phyloP scores from a whole-genome alignment of 2,329 filamentous ascomycete genomes.

The Fusarium sp. region DNA sequence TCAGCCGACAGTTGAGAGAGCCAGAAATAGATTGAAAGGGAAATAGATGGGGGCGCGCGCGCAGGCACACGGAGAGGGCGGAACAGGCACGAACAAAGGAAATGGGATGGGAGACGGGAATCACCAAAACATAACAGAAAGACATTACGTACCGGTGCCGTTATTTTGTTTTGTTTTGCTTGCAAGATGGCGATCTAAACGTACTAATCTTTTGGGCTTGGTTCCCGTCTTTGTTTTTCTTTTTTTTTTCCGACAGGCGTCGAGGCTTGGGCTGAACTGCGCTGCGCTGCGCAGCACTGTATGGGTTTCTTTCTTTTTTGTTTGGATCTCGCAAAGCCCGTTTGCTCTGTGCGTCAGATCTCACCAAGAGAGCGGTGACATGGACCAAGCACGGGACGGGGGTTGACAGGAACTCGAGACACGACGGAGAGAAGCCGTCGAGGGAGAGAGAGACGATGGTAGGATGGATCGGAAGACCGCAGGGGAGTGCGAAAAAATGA shows the following conservation, averaged over 20 bases:
- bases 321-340: slow-evolving; percentile 34
- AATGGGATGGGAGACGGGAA: slow-evolving; percentile 1
- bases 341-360: slow-evolving; percentile 45
- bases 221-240: slow-evolving; percentile 18
- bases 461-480: slow-evolving; percentile 26
- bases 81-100: slow-evolving; percentile 28
- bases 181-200: not conserved
- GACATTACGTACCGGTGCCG: not conserved
- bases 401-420: slow-evolving; percentile 36
- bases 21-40: slow-evolving; percentile 37
- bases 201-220: slow-evolving; percentile 12
- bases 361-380: slow-evolving; percentile 38
- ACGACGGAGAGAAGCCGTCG: slow-evolving; percentile 20
- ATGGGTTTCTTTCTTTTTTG: slow-evolving; percentile 1
- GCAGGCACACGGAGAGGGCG: slow-evolving; percentile 8
- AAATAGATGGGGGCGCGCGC: slow-evolving; percentile 18
- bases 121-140: not conserved
- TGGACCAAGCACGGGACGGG: slow-evolving; percentile 41
- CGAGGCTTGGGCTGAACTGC: not conserved
- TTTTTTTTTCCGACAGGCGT: slow-evolving; percentile 13
- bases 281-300: not conserved
- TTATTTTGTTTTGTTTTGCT: not conserved
- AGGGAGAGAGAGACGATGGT: slow-evolving; percentile 4
- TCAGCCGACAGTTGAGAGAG: slow-evolving; percentile 10
- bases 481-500: slow-evolving; percentile 28